These are phyloP conservation scores for Spergularia azorica DNA, from an alignment of 179 eudicot genomes.

Conservation along the genomic window DNA sequence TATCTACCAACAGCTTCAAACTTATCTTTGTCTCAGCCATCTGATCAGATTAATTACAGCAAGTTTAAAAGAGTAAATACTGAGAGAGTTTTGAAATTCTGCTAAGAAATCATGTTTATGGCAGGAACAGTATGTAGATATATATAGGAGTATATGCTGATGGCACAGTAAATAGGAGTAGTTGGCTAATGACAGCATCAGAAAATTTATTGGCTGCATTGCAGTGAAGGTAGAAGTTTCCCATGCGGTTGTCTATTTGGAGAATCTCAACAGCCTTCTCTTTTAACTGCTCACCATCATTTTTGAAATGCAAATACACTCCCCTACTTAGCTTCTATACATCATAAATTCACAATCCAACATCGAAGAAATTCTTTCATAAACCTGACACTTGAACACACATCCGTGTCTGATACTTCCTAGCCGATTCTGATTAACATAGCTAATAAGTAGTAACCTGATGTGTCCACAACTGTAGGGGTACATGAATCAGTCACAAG, in stretches of 20 bases:
- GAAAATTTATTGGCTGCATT: too few species aligned
- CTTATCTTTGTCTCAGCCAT: background rate
- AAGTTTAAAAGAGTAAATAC: background rate
- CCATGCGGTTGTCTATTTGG: background rate
- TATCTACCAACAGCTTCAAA: constrained; percentile 12
- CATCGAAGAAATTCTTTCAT: too few species aligned
- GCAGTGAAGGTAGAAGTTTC: too few species aligned
- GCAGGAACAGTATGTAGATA: too few species aligned
- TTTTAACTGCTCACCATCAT: background rate
- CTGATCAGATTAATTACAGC: background rate
- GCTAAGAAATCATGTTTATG: background rate
- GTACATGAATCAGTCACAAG: too few species aligned
- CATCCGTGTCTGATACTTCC: background rate
- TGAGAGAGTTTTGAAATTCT: background rate
- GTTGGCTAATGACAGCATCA: too few species aligned
- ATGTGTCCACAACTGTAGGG: too few species aligned
- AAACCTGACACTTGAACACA: background rate
- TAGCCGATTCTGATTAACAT: background rate
- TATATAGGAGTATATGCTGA: too few species aligned
- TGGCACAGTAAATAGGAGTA: too few species aligned
- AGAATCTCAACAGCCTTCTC: background rate
- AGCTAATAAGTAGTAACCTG: background rate
- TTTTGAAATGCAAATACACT: too few species aligned
- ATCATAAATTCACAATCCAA: too few species aligned
- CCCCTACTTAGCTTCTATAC: too few species aligned